Evolutionary conservation across 768 basidiomycete genomes (phyloP).

Genomic region (Pisolithus marmoratus): DNA sequence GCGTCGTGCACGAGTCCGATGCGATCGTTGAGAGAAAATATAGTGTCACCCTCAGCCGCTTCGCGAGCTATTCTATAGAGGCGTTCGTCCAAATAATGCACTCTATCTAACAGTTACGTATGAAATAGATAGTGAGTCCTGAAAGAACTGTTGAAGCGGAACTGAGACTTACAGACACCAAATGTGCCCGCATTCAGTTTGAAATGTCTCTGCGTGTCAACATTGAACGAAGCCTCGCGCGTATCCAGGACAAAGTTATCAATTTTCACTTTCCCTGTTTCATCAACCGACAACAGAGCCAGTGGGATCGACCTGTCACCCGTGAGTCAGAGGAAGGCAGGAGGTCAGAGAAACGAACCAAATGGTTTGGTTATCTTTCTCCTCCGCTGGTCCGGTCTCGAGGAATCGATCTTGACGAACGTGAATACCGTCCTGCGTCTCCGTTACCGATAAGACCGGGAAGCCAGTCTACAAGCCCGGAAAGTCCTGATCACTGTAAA

Average conservation of each 20-base stretch:
- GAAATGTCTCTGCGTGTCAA: constrained; percentile 76
- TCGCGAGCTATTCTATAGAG: constrained; percentile 74
- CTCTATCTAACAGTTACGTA: constrained; percentile 52
- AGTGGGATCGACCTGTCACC: constrained; percentile 71
- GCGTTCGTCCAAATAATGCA: constrained; percentile 77
- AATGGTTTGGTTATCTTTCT: constrained; percentile 81
- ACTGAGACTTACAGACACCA: constrained; percentile 69
- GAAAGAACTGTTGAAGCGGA: too few species aligned
- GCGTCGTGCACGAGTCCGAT: constrained; percentile 86
- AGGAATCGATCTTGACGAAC: constrained; percentile 92
- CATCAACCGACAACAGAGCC: constrained; percentile 57
- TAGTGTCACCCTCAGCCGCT: constrained; percentile 57
- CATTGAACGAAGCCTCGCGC: constrained; percentile 58
- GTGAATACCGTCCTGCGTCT: constrained; percentile 62
- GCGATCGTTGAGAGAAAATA: constrained; percentile 79
- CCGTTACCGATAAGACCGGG: constrained; percentile 84
- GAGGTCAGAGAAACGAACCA: constrained; percentile 45
- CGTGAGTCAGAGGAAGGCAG: neutral
- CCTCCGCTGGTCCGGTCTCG: constrained; percentile 71
- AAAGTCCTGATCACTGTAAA: neutral
- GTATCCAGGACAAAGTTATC: constrained; percentile 63
- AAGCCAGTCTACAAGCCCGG: constrained; percentile 54
- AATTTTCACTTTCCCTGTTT: constrained; percentile 49
- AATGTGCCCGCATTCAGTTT: constrained; percentile 88
- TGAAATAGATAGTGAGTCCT: neutral